Percentiles rank a stretch among this genome's conserved stretches.
Conservation (phyloP, 139 green algal genomes). For the Pleodorina starrii region DNA sequence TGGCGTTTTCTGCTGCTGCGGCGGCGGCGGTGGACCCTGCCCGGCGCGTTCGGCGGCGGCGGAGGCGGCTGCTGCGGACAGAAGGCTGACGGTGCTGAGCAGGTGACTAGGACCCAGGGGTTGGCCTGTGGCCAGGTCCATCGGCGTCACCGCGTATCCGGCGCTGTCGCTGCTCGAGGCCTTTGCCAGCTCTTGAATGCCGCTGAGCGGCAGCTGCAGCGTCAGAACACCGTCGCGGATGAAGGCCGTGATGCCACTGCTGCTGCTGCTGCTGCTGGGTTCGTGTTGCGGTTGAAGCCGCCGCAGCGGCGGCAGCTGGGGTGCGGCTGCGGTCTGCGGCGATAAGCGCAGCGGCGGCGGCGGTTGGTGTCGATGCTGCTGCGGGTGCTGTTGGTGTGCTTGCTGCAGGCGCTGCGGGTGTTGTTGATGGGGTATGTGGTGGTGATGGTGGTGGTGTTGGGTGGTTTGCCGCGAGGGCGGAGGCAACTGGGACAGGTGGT, state of each 20-base stretch:
- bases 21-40: neutral
- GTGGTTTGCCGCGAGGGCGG: too few relatives aligned
- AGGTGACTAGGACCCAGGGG: slow-evolving; percentile 5
- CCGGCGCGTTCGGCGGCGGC: neutral
- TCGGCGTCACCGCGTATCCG: slow-evolving; percentile 14
- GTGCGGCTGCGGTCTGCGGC: neutral
- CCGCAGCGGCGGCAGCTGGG: neutral
- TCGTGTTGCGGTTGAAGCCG: neutral
- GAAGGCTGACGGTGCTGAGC: neutral
- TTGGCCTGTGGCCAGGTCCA: slow-evolving; percentile 24
- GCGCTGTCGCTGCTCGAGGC: neutral
- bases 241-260: neutral
- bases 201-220: neutral
- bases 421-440: too few relatives aligned
- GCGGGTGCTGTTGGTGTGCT: neutral
- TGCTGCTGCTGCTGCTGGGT: neutral
- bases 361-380: neutral
- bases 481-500: too few relatives aligned
- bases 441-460: too few relatives aligned
- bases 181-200: neutral
- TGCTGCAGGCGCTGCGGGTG: neutral
- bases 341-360: neutral
- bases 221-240: neutral
- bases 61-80: neutral
- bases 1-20: neutral